phyloP scores from a whole-genome alignment of 192 early-diverging fungal species.

The Coemansia furcata region DNA sequence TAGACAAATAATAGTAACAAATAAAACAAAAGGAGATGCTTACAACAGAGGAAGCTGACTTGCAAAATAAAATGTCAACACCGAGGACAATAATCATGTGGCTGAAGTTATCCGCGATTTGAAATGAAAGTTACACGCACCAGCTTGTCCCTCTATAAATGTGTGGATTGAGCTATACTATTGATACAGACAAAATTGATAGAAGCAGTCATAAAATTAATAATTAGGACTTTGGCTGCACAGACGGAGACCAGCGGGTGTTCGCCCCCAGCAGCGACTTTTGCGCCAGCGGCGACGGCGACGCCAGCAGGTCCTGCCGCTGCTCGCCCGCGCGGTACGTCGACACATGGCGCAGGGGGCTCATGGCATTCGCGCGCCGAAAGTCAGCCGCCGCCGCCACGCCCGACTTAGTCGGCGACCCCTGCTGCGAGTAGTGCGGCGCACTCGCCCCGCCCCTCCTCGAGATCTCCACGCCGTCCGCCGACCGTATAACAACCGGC shows the following conservation, averaged over 20 bases:
- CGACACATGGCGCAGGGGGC: slow-evolving; percentile 15
- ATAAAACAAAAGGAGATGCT: no score
- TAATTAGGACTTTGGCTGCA: slow-evolving; percentile 5
- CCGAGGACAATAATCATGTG: background rate
- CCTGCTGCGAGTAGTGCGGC: slow-evolving; percentile 18
- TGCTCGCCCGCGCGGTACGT: background rate
- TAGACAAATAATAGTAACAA: background rate
- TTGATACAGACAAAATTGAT: slow-evolving; percentile 21
- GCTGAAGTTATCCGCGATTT: background rate
- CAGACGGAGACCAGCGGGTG: slow-evolving; percentile 33
- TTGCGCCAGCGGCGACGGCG: slow-evolving; percentile 1
- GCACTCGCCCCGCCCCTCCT: slow-evolving; percentile 24
- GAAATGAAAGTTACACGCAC: no score
- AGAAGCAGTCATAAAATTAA: background rate
- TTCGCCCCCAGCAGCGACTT: slow-evolving; percentile 1
- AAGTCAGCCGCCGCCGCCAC: slow-evolving; percentile 14
- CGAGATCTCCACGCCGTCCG: slow-evolving; percentile 48
- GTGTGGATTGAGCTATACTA: slow-evolving; percentile 2
- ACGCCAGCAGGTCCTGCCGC: background rate
- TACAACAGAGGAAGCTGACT: no score
- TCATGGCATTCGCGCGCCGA: slow-evolving; percentile 26
- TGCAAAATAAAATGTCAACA: background rate
- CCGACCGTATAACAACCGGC: slow-evolving; percentile 51
- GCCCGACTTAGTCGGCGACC: slow-evolving; percentile 35
- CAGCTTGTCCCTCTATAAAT: no score